These are phyloP conservation scores for Lachancea lanzarotensis DNA, from an alignment of 805 yeast species.

Conservation along the genomic window DNA sequence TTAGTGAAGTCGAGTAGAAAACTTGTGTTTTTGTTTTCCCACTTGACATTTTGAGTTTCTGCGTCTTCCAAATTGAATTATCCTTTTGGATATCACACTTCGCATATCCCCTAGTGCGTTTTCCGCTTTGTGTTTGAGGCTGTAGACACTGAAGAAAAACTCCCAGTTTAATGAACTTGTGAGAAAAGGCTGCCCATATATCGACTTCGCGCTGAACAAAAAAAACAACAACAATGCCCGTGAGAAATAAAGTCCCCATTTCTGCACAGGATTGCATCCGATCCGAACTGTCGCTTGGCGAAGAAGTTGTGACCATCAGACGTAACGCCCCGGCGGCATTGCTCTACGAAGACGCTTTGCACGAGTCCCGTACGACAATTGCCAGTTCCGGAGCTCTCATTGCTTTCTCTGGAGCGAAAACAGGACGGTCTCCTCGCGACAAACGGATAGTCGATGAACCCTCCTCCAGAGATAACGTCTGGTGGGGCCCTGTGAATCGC, in stretches of 20 bases:
- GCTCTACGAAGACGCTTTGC: slow-evolving; percentile 88
- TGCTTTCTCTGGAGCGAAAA: slow-evolving; percentile 92
- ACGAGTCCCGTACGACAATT: slow-evolving; percentile 85
- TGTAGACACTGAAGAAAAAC: no score
- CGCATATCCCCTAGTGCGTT: no score
- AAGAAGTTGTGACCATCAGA: slow-evolving; percentile 56
- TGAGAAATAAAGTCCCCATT: slow-evolving; percentile 7
- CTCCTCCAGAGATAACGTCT: slow-evolving; percentile 71
- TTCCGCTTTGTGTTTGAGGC: no score
- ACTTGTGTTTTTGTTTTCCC: no score
- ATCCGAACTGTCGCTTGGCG: slow-evolving; percentile 42
- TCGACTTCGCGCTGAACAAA: background rate
- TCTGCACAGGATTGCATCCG: slow-evolving; percentile 29
- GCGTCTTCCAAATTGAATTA: background rate
- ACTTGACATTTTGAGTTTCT: no score
- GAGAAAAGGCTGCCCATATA: no score
- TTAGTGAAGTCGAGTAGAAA: no score
- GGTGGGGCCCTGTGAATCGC: slow-evolving; percentile 99
- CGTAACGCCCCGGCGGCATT: slow-evolving; percentile 93
- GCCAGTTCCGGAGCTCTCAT: slow-evolving; percentile 90
- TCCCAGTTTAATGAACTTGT: no score
- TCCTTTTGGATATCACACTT: no score
- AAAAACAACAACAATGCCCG: background rate
- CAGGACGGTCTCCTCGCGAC: slow-evolving; percentile 98
- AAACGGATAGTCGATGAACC: slow-evolving; percentile 95